Evolutionary conservation across 768 basidiomycete species (phyloP).

Genomic region (Serendipita vermifera): DNA sequence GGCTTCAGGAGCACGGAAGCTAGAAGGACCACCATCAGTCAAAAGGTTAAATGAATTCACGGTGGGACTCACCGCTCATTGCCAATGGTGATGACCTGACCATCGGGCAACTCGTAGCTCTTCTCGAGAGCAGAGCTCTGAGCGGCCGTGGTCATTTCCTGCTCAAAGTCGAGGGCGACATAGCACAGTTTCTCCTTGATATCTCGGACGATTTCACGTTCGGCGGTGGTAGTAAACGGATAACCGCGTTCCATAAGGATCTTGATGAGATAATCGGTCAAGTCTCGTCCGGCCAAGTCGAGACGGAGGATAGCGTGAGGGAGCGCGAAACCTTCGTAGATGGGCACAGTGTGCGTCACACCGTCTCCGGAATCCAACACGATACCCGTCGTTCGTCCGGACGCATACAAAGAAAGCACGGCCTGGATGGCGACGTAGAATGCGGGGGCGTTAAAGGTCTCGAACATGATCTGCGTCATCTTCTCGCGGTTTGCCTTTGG

Average conservation of each 20-base stretch:
- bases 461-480: slow-evolving; percentile 96
- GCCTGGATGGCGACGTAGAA: slow-evolving; percentile 91
- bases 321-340: slow-evolving; percentile 59
- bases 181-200: slow-evolving; percentile 77
- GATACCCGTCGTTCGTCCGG: slow-evolving; percentile 60
- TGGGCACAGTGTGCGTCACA: slow-evolving; percentile 59
- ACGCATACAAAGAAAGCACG: slow-evolving; percentile 67
- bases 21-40: slow-evolving; percentile 8
- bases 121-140: slow-evolving; percentile 55
- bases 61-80: slow-evolving; percentile 54
- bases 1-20: slow-evolving; percentile 83
- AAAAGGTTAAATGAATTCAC: slow-evolving; percentile 26
- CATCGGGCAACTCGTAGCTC: slow-evolving; percentile 58
- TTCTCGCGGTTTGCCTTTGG: slow-evolving; percentile 88
- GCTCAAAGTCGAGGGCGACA: slow-evolving; percentile 59
- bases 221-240: slow-evolving; percentile 48
- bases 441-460: slow-evolving; percentile 86
- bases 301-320: slow-evolving; percentile 58
- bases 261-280: slow-evolving; percentile 47
- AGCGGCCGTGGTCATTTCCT: slow-evolving; percentile 57
- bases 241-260: slow-evolving; percentile 48
- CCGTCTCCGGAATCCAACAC: slow-evolving; percentile 65
- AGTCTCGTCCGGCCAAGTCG: slow-evolving; percentile 52
- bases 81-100: slow-evolving; percentile 61
- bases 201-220: slow-evolving; percentile 49